Conservation (phyloP, 371 early-diverging fungal species). For the Entomophthora muscae region DNA sequence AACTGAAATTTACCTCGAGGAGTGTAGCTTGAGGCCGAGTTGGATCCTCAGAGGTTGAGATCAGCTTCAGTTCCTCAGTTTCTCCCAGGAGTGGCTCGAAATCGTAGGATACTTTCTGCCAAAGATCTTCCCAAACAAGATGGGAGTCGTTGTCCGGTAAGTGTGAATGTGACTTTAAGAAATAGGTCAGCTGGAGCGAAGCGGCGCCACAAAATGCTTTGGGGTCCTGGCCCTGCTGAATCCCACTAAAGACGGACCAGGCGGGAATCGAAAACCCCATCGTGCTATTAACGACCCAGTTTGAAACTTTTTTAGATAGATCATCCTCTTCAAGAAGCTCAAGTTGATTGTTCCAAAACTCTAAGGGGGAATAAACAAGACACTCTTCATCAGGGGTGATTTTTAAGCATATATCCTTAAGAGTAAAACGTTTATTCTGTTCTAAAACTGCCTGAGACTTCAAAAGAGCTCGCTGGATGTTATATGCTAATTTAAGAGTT, state of each 20-base stretch:
- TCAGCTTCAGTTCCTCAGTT: not conserved
- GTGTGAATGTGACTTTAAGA: conserved; percentile 3
- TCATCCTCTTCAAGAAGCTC: conserved; percentile 10
- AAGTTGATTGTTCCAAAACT: conserved; percentile 22
- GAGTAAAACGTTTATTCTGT: conserved; percentile 1
- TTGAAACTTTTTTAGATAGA: conserved; percentile 17
- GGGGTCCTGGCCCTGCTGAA: not conserved
- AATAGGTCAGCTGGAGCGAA: conserved; percentile 26
- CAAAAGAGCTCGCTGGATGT: not conserved
- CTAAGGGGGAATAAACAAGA: conserved; percentile 32
- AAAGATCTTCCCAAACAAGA: not conserved
- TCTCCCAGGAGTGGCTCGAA: not conserved
- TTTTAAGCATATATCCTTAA: conserved; percentile 21
- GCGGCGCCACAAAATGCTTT: conserved; percentile 17
- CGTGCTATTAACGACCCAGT: conserved; percentile 13
- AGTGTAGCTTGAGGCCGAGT: not conserved
- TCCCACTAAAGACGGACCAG: conserved; percentile 27
- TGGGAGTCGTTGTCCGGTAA: not conserved
- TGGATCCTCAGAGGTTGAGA: not conserved
- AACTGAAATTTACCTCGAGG: not conserved
- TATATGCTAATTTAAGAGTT: not conserved
- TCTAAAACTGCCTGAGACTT: not conserved
- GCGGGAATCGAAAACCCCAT: conserved; percentile 27
- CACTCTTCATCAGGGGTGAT: conserved; percentile 18
- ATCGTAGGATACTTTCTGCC: not conserved